phyloP scores from a whole-genome alignment of 2,329 filamentous ascomycete genomes.

The Alternaria hordeiaustralica region DNA sequence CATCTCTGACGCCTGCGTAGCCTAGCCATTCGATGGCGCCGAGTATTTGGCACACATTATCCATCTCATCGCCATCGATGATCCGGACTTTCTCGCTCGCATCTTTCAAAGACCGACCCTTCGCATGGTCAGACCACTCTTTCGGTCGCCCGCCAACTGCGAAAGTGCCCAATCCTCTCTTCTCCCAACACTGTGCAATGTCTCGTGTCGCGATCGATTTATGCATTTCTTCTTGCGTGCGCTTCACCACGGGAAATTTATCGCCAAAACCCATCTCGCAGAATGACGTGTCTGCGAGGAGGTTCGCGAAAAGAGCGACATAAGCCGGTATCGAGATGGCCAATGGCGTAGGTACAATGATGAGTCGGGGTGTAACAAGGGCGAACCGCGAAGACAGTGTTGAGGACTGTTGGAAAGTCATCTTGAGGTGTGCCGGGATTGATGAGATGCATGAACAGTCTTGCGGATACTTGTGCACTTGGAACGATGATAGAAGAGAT shows the following conservation, averaged over 20 bases:
- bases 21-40: slow-evolving; percentile 16
- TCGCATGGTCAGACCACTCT: not conserved
- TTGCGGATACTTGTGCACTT: not conserved
- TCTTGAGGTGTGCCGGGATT: not conserved
- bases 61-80: not conserved
- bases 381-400: not conserved
- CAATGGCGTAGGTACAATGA: slow-evolving; percentile 1
- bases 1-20: slow-evolving; percentile 28
- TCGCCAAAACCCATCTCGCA: slow-evolving; percentile 1
- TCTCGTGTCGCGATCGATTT: slow-evolving; percentile 18
- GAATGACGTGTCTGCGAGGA: not conserved
- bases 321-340: not conserved
- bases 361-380: not conserved
- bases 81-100: not conserved
- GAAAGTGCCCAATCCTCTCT: slow-evolving; percentile 18
- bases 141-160: slow-evolving; percentile 16
- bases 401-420: not conserved
- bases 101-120: not conserved
- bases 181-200: slow-evolving; percentile 17
- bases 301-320: not conserved
- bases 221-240: slow-evolving; percentile 15
- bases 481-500: not conserved
- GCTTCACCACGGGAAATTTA: not conserved
- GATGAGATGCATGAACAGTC: not conserved
- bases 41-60: not conserved